Base-by-base conservation (phyloP, 768 basidiomycete species). In the Pulveroboletus sp. region DNA sequence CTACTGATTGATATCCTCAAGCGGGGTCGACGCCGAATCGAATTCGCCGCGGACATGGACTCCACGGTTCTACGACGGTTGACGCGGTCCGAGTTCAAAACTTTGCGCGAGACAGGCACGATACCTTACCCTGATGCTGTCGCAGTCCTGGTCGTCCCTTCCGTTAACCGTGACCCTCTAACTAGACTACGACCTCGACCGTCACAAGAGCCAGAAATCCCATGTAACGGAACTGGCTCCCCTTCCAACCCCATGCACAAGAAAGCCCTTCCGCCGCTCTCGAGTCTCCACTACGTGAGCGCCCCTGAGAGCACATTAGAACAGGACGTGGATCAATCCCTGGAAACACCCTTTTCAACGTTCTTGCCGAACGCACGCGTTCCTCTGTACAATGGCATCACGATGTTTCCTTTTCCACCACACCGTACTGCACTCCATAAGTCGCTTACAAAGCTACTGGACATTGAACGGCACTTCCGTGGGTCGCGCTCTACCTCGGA, bases 71-170 rank as follows among this genome's bases (percentile, higher is more conserved):
- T 92, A 30, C 77, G 86, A 35, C 76, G 83, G 45, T 73, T 92
- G 11, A 84, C 85, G 14, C 74, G 78, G 33, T 67, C 67, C 11
- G 88, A 91, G 62, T 83, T 80, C 74, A 67, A 67, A 6, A 38
- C 59, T 1, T 61, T 88, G 26, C 73, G 73, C 47, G 59, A 69
- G 17, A 77, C 76, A 1, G 74, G 78, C 3, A 55, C 62, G 0
- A 64, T 84, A 30, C 77, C 81, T 5, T 74, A 72, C 59, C 62
- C 71, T 7, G 73, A 77, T 56, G 84, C 82, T 1, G 67, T 82
- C 2, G 88, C 87, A n/a, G 66, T 91, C 33, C 66, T 91, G 30
- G 75, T 86, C 27, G 76, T 84, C 6, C 85, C 88, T 15, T 84
- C 84, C 3, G 69, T 82, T 21, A 83, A 84, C 51, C 77, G 71